Evolutionary conservation across 352 stramenopile species (phyloP), one percentile per base, ranked within the genome.

Genomic region (Globisporangium echinulatum): DNA sequence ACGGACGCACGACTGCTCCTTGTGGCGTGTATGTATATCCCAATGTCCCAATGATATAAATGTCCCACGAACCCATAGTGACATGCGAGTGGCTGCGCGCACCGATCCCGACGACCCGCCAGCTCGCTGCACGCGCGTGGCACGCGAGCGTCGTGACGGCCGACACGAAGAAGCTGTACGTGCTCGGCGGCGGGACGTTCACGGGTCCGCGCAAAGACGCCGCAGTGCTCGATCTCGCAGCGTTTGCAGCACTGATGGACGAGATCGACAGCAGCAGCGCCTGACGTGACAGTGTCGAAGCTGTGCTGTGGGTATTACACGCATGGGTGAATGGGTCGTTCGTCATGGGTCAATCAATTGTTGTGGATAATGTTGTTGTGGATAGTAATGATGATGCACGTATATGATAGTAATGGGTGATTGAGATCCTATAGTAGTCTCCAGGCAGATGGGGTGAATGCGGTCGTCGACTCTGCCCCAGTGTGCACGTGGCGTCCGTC

Each of bases 161-260:
- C 25, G 25, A 33, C 25, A 33, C 25, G 25, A 33, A 3, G 25
- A 33, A 33, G 25, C 63, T 71, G 59, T 38, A 88, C 43, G 85
- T 85, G 7, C 50, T 90, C 17, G 80, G 80, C 7, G 80, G 80
- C 43, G 81, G 81, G 14, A 87, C 78, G 0, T 85, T 78, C 36
- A 66, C 82, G 38, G 81, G 81, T 1, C 81, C 81, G 11, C 64
- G 80, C 10, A 75, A 71, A 58, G 73, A 87, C 13, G 69, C 78
- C 5, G 81, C 78, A n/a, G 60, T 73, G 14, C 60, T 88, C 6
- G 63, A 87, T 43, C 53, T 90, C 15, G 61, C 66, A 40, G 64
- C 72, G 55, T 72, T 85, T 66, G 37, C 50, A 40, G 37, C 62
- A 17, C 49, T 62, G 33, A 10, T 66, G 33, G 46, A 49, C 46